phyloP scores from a whole-genome alignment of 129 eudicot species.

The Mikania micrantha region DNA sequence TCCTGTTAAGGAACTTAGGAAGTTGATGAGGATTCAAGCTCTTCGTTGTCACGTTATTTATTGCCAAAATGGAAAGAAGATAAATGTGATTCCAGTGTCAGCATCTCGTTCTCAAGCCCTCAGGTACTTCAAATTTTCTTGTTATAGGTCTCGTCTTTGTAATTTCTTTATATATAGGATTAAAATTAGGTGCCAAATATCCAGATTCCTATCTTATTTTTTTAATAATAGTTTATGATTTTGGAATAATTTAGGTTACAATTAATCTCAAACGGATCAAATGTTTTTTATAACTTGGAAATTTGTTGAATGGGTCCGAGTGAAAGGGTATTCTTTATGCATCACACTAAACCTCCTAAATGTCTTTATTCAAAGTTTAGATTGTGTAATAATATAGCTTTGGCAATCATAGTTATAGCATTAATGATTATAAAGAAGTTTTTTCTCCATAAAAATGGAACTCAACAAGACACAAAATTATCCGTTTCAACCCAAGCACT shows the following conservation, averaged over 20 bases:
- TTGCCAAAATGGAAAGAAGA: conserved; percentile 81
- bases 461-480: no score
- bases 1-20: conserved; percentile 83
- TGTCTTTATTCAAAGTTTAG: background rate
- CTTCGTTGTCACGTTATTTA: conserved; percentile 85
- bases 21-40: conserved; percentile 91
- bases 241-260: background rate
- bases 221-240: no score
- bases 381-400: background rate
- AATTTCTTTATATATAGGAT: background rate
- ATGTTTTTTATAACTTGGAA: background rate
- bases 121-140: conserved; percentile 36
- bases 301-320: background rate
- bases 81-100: conserved; percentile 84
- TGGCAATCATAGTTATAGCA: background rate
- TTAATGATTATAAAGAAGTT: background rate
- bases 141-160: background rate
- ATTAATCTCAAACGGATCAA: background rate
- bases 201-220: background rate
- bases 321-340: background rate
- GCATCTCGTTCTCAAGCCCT: conserved; percentile 99
- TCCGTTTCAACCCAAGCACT: no score
- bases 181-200: background rate
- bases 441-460: background rate
- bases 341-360: background rate